Conservation (phyloP, 2,329 filamentous ascomycete species). For the Penicillium sp. region DNA sequence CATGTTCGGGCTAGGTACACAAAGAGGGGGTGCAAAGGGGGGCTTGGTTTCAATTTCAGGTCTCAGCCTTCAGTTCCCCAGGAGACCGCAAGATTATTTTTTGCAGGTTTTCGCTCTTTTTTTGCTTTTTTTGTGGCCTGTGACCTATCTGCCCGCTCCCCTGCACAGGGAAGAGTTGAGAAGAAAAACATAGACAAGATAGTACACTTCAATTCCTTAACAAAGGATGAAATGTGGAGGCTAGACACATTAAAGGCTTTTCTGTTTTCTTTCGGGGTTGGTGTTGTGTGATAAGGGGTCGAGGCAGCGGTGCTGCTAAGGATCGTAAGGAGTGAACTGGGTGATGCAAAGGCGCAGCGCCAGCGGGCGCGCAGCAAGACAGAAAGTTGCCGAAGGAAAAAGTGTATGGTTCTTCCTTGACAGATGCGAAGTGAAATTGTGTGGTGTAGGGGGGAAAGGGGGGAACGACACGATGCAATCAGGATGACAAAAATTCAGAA, state of each 20-base stretch:
- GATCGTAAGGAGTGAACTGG: conserved; percentile 21
- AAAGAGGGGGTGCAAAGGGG: conserved; percentile 9
- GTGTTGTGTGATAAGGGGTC: conserved; percentile 1
- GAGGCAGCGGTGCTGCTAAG: conserved; percentile 18
- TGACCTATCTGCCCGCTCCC: conserved; percentile 6
- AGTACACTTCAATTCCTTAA: neutral
- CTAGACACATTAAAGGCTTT: conserved; percentile 27
- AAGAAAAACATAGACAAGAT: neutral
- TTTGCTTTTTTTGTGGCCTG: conserved; percentile 29
- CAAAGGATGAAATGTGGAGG: conserved; percentile 1
- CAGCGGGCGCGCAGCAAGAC: conserved; percentile 20
- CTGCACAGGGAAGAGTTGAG: neutral
- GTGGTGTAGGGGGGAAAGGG: neutral
- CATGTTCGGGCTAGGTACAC: conserved; percentile 22
- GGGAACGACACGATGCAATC: conserved; percentile 16
- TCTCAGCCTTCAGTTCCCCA: conserved; percentile 19
- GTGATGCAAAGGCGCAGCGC: conserved; percentile 24
- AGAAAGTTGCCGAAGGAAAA: conserved; percentile 6
- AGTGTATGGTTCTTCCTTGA: conserved; percentile 16
- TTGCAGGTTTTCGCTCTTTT: conserved; percentile 26
- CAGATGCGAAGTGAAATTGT: conserved; percentile 15
- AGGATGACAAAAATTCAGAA: conserved; percentile 27
- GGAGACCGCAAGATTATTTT: conserved; percentile 21
- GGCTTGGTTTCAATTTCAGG: conserved; percentile 17
- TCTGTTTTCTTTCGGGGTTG: conserved; percentile 10